Evolutionary conservation across 495 filamentous ascomycete species (phyloP).

Genomic region (Chaetomium cochliodes): DNA sequence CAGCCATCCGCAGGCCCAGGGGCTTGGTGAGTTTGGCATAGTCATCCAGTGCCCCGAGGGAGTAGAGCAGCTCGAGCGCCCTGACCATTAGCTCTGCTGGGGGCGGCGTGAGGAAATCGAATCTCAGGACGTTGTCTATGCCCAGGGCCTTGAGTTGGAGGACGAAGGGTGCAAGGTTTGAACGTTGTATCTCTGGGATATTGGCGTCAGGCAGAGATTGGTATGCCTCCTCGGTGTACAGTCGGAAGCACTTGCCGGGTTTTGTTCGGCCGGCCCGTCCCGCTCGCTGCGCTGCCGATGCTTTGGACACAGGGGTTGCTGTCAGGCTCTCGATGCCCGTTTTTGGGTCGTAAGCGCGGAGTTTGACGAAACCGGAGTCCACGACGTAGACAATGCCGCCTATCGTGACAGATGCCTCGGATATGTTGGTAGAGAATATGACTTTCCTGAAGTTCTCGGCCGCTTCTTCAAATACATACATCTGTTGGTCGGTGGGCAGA

Average conservation of each 20-base stretch:
- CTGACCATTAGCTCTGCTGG: conserved; percentile 85
- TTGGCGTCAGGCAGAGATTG: conserved; percentile 69
- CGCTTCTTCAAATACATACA: conserved; percentile 86
- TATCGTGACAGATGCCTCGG: conserved; percentile 93
- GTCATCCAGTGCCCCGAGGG: conserved; percentile 83
- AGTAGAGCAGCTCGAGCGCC: conserved; percentile 84
- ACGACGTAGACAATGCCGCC: conserved; percentile 91
- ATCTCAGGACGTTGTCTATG: conserved; percentile 91
- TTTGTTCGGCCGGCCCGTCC: conserved; percentile 90
- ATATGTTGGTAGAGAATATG: conserved; percentile 93
- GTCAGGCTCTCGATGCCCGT: conserved; percentile 92
- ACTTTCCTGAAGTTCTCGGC: conserved; percentile 86
- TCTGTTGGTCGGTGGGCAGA: conserved; percentile 83
- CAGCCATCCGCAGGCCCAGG: conserved; percentile 86
- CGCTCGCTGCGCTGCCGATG: conserved; percentile 87
- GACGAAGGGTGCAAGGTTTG: conserved; percentile 85
- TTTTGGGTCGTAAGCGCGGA: conserved; percentile 80
- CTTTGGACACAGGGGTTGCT: conserved; percentile 84
- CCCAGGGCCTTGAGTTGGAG: conserved; percentile 94
- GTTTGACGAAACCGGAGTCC: conserved; percentile 88
- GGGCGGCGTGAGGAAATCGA: conserved; percentile 85
- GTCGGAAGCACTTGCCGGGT: conserved; percentile 89
- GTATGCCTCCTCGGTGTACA: conserved; percentile 81
- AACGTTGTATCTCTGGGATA: conserved; percentile 88
- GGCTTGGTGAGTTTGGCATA: conserved; percentile 91